Evolutionary conservation across 495 filamentous ascomycete species (phyloP), one percentile per base, ranked within the genome.

Genomic region (Annulohypoxylon nitens): DNA sequence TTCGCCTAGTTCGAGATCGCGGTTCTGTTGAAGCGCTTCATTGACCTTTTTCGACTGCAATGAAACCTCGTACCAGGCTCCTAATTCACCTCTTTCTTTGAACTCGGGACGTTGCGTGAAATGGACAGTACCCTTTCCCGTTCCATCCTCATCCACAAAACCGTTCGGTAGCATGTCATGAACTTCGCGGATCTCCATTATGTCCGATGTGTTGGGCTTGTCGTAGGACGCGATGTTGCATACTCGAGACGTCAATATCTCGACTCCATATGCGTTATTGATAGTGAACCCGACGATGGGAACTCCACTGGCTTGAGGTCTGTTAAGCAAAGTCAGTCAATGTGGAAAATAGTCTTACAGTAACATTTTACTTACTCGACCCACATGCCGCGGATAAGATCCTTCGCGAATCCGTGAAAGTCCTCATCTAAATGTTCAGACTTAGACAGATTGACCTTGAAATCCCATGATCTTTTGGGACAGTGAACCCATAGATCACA

Each of bases 151-250:
- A 33, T 39, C 25, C 8, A 18, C 33, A 0, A n/a, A 4, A 16
- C 54, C 63, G 53, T 67, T 54, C 18, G 54, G 37, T 60, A 54
- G 7, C 60, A 84, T 73, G 36, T 83, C 79, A 50, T 81, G 79
- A 2, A 87, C 71, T 45, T 85, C 79, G 8, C 77, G 78, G 62
- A 86, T 76, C n/a, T 85, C 81, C 0, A 87, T 69, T 0, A 70
- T 60, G 26, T 70, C 77, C 7, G 69, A 68, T 4, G 26, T 20
- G 4, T 11, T 47, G 4, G 12, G 79, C 54, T 5, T 18, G 10
- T 2, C 11, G 45, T 74, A 79, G 6, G 45, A 47, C 0, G 70
- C 75, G n/a, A 33, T 54, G 45, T 81, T 84, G 43, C 78, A 74
- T 11, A 80, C 79, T 33, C 81, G 79, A 14, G 82, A 75, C 4